phyloP scores from a whole-genome alignment of 1,139 yeast species.

The Kodamaea fungicola region DNA sequence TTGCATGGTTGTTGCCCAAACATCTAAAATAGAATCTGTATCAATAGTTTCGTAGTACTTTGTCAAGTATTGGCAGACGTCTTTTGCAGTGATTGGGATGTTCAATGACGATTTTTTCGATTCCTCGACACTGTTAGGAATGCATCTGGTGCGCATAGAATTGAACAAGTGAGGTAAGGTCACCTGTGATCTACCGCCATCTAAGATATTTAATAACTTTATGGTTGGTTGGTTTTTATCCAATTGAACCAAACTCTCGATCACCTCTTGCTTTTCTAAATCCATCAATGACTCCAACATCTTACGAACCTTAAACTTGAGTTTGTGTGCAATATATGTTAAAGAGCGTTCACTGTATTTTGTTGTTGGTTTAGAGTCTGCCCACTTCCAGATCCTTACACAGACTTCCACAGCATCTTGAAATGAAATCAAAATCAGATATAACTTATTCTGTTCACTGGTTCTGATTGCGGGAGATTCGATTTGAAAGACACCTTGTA shows the following conservation, averaged over 20 bases:
- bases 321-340: slow-evolving; percentile 60
- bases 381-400: slow-evolving; percentile 72
- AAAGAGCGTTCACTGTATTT: slow-evolving; percentile 37
- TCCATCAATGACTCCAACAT: slow-evolving; percentile 66
- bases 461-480: slow-evolving; percentile 64
- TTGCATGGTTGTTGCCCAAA: slow-evolving; percentile 55
- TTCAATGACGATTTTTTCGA: slow-evolving; percentile 40
- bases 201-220: slow-evolving; percentile 70
- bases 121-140: slow-evolving; percentile 31
- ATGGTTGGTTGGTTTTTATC: slow-evolving; percentile 18
- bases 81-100: slow-evolving; percentile 37
- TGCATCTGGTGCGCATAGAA: slow-evolving; percentile 43
- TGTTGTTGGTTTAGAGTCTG: slow-evolving; percentile 45
- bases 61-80: slow-evolving; percentile 50
- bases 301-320: slow-evolving; percentile 70
- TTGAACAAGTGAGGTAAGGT: slow-evolving; percentile 68
- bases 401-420: slow-evolving; percentile 56
- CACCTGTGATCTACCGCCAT: slow-evolving; percentile 77
- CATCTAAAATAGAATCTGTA: slow-evolving; percentile 71
- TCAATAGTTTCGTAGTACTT: slow-evolving; percentile 64
- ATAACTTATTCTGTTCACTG: slow-evolving; percentile 52
- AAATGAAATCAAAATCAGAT: slow-evolving; percentile 58
- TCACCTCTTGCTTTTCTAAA: slow-evolving; percentile 69
- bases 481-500: slow-evolving; percentile 82
- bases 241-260: slow-evolving; percentile 57